Evolutionary conservation across 2,329 filamentous ascomycete species (phyloP).

Genomic region (Colletotrichum sp.): DNA sequence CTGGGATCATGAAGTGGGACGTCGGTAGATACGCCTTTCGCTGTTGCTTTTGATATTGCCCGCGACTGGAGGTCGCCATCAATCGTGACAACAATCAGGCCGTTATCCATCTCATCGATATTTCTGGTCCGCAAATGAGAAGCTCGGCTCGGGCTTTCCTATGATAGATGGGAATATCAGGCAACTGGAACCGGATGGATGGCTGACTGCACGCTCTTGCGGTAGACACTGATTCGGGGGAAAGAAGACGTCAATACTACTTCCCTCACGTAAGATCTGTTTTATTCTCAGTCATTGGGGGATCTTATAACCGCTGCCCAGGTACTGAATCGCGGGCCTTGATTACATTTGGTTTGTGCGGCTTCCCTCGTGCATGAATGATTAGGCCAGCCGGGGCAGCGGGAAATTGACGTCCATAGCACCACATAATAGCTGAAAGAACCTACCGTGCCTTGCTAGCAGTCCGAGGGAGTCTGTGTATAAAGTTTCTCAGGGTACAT

Average conservation of each 20-base stretch:
- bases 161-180: neutral
- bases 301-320: neutral
- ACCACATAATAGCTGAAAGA: neutral
- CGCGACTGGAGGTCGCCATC: neutral
- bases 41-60: neutral
- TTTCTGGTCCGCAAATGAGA: accelerated
- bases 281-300: too few relatives aligned
- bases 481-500: neutral
- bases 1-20: neutral
- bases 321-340: neutral
- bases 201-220: neutral
- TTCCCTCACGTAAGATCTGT: neutral
- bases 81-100: neutral
- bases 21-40: neutral
- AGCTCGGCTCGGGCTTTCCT: neutral
- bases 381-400: neutral
- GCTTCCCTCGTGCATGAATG: neutral
- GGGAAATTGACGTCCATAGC: neutral
- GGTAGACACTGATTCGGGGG: neutral
- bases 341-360: neutral
- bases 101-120: neutral
- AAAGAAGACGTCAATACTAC: neutral
- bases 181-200: neutral
- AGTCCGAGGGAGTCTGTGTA: neutral
- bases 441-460: neutral